These are phyloP conservation scores for Fusarium sp. DNA, from an alignment of 2,329 filamentous ascomycete species.

Conservation along the genomic window DNA sequence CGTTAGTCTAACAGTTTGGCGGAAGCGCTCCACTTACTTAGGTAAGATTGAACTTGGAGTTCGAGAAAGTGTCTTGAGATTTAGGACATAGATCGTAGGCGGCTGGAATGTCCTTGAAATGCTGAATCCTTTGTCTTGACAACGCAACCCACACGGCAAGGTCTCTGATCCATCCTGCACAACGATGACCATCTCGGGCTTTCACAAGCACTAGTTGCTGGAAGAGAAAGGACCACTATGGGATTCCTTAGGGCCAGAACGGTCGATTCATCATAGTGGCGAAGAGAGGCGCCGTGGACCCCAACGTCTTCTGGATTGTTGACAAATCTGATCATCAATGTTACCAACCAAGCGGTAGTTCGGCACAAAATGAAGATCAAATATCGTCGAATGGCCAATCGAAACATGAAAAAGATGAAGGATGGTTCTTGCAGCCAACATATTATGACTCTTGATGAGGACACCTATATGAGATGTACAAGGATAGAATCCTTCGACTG, in stretches of 20 bases:
- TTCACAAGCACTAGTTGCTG: not conserved
- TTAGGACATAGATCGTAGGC: no score
- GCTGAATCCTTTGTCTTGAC: no score
- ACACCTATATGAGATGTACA: not conserved
- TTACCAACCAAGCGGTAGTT: no score
- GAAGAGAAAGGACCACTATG: not conserved
- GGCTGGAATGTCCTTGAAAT: not conserved
- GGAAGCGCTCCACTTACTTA: not conserved
- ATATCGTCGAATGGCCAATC: not conserved
- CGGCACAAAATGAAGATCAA: not conserved
- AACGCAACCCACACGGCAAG: not conserved
- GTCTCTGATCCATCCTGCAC: not conserved
- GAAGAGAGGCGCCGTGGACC: not conserved
- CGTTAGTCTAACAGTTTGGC: no score
- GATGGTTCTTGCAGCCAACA: not conserved
- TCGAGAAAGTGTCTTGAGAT: not conserved
- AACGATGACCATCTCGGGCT: not conserved
- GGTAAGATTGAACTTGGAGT: not conserved
- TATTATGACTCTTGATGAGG: not conserved
- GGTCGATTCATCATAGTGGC: not conserved
- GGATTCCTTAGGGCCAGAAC: not conserved
- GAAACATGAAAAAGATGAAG: not conserved
- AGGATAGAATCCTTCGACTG: not conserved
- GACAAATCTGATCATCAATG: not conserved
- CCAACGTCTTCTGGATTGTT: not conserved